Evolutionary conservation across 148 eudicot species (phyloP), one percentile per base, ranked within the genome.

Genomic region (Cornus florida): DNA sequence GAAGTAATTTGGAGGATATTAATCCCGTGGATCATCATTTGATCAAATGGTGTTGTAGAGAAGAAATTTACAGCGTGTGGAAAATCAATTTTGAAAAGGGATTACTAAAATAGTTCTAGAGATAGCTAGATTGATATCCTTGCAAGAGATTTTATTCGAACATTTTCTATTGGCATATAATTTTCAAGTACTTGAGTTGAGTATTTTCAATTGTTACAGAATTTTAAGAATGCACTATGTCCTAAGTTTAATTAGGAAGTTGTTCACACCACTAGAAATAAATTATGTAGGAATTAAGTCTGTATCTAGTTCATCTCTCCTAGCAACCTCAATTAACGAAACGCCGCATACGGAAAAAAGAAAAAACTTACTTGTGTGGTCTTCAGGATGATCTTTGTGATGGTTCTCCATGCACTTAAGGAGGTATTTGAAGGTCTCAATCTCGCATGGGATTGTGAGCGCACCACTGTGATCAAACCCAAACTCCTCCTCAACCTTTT

Each of bases 401-500:
- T 83, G 87, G 76, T 75, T 83, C 64, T 90, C 97, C 84, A 92
- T 88, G 83, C 90, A 89, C 66, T 87, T 90, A 23, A 94, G 85
- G 53, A 94, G 92, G 81, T 84, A 91, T 84, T 95, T 93, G 78
- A 93, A 95, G 32, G 92, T 93, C 97, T 95, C 97, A 19, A 84
- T 88, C 85, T 95, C 94, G 41, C 98, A 95, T 0, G 97, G 98
- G 78, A 95, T 89, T 10, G 92, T 90, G 64, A 92, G 86, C 0
- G 83, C 97, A 28, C 95, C 97, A 69, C 79, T 77, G 66, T 95
- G 97, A 82, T 93, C 91, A 72, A 89, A 94, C 53, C 97, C 98
- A 77, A 80, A 94, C 88, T 94, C 97, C 79, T 94, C 98, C 86
- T 91, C 97, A 0, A 84, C 96, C 82, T 95, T 91, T 74, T 93